These are phyloP conservation scores for Podospora sp. DNA, from an alignment of 495 filamentous ascomycete genomes.

Conservation along the genomic window DNA sequence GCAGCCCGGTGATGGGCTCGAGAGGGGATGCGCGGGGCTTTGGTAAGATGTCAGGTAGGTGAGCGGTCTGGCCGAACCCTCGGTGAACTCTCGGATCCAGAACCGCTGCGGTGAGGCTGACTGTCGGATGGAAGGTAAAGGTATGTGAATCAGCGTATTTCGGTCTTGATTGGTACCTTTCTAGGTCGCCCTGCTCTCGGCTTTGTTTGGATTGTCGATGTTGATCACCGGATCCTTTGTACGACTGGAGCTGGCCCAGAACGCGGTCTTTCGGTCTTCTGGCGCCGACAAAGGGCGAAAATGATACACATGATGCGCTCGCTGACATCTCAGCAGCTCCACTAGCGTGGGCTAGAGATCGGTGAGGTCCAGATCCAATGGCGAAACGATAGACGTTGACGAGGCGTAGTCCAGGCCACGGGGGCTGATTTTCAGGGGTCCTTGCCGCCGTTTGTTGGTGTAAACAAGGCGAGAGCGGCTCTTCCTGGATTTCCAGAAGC, in stretches of 20 bases:
- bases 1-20: too few species aligned
- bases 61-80: neutral
- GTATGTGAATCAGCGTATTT: too few species aligned
- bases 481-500: too few species aligned
- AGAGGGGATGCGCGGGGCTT: too few species aligned
- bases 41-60: too few species aligned
- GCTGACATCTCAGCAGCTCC: neutral
- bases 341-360: neutral
- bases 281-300: neutral
- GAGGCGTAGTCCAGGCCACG: too few species aligned
- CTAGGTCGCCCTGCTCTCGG: neutral
- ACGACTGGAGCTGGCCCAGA: neutral
- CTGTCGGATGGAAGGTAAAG: neutral
- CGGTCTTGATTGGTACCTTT: neutral
- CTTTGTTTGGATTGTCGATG: neutral
- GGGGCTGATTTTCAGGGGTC: too few species aligned
- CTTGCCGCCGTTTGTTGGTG: too few species aligned
- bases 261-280: neutral
- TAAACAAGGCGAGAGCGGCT: too few species aligned
- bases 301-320: neutral
- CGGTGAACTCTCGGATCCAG: neutral
- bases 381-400: too few species aligned
- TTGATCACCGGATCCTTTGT: neutral
- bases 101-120: neutral
- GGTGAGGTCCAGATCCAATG: too few species aligned